phyloP scores from a whole-genome alignment of 1,284 basidiomycete species.

The Anthracocystis panici-leucophaei region DNA sequence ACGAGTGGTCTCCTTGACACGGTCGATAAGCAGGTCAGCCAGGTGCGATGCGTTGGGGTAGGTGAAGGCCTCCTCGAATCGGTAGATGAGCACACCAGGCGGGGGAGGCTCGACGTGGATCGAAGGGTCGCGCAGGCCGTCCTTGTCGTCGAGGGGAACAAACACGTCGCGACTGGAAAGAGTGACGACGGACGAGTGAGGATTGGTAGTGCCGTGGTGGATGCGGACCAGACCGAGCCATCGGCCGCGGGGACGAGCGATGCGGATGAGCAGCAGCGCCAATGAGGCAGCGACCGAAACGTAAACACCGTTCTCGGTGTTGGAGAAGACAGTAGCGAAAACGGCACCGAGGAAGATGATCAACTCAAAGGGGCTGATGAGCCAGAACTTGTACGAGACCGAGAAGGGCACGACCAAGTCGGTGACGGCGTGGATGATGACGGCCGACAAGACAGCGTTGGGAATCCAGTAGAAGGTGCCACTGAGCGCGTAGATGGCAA shows the following conservation, averaged over 20 bases:
- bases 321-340: slow-evolving; percentile 76
- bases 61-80: slow-evolving; percentile 91
- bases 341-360: slow-evolving; percentile 91
- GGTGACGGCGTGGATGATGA: slow-evolving; percentile 91
- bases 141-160: slow-evolving; percentile 77
- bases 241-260: slow-evolving; percentile 89
- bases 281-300: slow-evolving; percentile 84
- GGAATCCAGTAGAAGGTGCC: slow-evolving; percentile 71
- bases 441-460: slow-evolving; percentile 80
- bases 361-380: slow-evolving; percentile 91
- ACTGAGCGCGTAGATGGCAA: slow-evolving; percentile 88
- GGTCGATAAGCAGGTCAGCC: slow-evolving; percentile 82
- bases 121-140: slow-evolving; percentile 77
- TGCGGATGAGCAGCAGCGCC: slow-evolving; percentile 85
- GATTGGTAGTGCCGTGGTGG: slow-evolving; percentile 64
- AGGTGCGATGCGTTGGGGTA: slow-evolving; percentile 90
- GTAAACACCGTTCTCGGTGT: slow-evolving; percentile 94
- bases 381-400: slow-evolving; percentile 93
- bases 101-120: slow-evolving; percentile 82
- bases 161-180: slow-evolving; percentile 76
- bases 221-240: slow-evolving; percentile 84
- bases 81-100: slow-evolving; percentile 90
- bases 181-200: slow-evolving; percentile 37
- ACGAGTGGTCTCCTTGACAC: slow-evolving; percentile 82
- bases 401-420: slow-evolving; percentile 89